Evolutionary conservation across 768 basidiomycete genomes (phyloP).

Genomic region (Suillus discolor): DNA sequence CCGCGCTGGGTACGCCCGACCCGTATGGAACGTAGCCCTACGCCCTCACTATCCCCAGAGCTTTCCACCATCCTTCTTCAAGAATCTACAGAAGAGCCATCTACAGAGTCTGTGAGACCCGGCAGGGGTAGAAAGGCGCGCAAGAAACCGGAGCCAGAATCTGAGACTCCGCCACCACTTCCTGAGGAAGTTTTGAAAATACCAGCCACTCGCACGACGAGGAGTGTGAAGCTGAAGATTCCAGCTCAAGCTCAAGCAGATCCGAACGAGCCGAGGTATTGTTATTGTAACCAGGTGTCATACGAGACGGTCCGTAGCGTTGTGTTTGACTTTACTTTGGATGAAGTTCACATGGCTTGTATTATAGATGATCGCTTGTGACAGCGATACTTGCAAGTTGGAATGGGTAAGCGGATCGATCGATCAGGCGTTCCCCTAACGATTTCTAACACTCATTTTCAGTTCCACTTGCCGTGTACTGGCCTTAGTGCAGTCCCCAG

Average conservation of each 20-base stretch:
- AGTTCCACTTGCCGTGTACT: slow-evolving; percentile 79
- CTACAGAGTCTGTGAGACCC: slow-evolving; percentile 19
- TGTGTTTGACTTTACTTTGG: background rate
- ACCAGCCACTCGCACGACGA: slow-evolving; percentile 20
- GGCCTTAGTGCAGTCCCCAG: slow-evolving; percentile 60
- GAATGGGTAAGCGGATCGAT: slow-evolving; percentile 73
- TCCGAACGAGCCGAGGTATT: slow-evolving; percentile 66
- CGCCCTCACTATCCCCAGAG: slow-evolving; percentile 37
- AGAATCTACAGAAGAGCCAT: slow-evolving; percentile 16
- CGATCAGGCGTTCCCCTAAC: background rate
- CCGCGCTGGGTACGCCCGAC: slow-evolving; percentile 53
- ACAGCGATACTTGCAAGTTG: slow-evolving; percentile 63
- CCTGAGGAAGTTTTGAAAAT: slow-evolving; percentile 9
- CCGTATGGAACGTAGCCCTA: slow-evolving; percentile 45
- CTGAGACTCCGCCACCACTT: slow-evolving; percentile 9
- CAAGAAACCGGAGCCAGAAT: slow-evolving; percentile 22
- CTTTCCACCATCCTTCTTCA: slow-evolving; percentile 19
- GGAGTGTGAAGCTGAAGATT: slow-evolving; percentile 39
- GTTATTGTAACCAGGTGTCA: slow-evolving; percentile 79
- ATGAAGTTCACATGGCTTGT: slow-evolving; percentile 14
- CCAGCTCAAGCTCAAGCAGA: slow-evolving; percentile 34
- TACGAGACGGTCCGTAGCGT: slow-evolving; percentile 68
- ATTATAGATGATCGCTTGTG: slow-evolving; percentile 84
- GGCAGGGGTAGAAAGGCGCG: slow-evolving; percentile 26
- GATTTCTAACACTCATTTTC: slow-evolving; percentile 7